These are phyloP conservation scores for Brassica nigra DNA, from an alignment of 345 rosid species.

Conservation along the genomic window DNA sequence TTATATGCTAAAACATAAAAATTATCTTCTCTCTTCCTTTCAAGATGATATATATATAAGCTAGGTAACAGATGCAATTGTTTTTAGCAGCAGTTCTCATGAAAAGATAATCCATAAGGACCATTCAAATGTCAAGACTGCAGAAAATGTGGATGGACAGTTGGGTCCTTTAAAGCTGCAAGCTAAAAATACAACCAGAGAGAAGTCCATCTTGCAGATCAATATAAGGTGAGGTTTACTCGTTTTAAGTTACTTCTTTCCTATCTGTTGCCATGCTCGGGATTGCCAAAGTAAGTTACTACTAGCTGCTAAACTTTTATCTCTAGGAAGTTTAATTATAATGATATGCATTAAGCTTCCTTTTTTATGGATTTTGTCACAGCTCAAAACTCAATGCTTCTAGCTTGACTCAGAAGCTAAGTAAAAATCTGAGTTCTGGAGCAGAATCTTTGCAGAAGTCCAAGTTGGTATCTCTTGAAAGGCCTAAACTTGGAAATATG, in stretches of 20 bases:
- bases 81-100: constrained; percentile 19
- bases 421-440: constrained; percentile 42
- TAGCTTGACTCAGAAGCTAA: constrained; percentile 46
- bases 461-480: constrained; percentile 46
- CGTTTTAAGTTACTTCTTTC: neutral
- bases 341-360: constrained; percentile 11
- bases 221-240: constrained; percentile 44
- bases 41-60: neutral
- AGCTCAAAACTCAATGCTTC: constrained; percentile 49
- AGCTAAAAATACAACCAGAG: constrained; percentile 44
- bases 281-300: neutral
- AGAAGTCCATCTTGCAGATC: constrained; percentile 42
- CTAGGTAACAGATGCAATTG: neutral
- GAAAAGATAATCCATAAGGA: constrained; percentile 43
- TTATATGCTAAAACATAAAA: constrained; percentile 14
- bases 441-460: constrained; percentile 42
- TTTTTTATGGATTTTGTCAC: constrained; percentile 34
- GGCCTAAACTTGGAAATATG: constrained; percentile 49
- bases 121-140: constrained; percentile 30
- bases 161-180: constrained; percentile 41
- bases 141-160: constrained; percentile 38
- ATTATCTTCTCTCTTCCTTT: neutral
- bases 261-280: neutral
- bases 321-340: neutral
- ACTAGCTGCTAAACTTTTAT: neutral